These are phyloP conservation scores for Phlyctochytrium arcticum DNA, from an alignment of 192 early-diverging fungal species.

Conservation along the genomic window DNA sequence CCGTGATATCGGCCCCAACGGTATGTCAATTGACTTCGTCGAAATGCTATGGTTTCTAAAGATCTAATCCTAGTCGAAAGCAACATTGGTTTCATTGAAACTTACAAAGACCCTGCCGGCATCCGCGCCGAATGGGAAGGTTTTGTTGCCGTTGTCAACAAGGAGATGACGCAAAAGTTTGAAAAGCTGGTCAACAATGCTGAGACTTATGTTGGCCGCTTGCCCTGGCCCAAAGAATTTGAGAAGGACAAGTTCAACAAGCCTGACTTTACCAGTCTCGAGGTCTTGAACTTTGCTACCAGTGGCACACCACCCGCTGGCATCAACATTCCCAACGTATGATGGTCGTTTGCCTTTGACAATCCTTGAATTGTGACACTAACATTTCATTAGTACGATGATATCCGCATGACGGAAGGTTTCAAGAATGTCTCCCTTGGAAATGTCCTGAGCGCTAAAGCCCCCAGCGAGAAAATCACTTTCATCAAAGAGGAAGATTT, in stretches of 20 bases:
- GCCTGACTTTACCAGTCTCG: constrained; percentile 58
- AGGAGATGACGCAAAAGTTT: constrained; percentile 56
- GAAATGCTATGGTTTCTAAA: no score
- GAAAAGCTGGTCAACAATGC: constrained; percentile 51
- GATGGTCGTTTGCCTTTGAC: not conserved
- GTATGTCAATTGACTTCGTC: no score
- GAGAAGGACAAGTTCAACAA: constrained; percentile 53
- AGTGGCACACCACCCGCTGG: constrained; percentile 41
- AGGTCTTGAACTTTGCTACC: constrained; percentile 55
- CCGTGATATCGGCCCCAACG: constrained; percentile 47
- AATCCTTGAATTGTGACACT: not conserved
- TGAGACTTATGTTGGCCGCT: constrained; percentile 36
- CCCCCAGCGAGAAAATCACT: constrained; percentile 47
- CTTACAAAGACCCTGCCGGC: constrained; percentile 59
- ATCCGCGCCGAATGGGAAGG: constrained; percentile 64
- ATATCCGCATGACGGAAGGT: constrained; percentile 39
- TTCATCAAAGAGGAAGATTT: constrained; percentile 46
- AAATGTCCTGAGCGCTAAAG: constrained; percentile 49
- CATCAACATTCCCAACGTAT: constrained; percentile 40
- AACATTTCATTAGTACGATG: constrained; percentile 23
- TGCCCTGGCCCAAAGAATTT: constrained; percentile 53
- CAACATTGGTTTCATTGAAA: constrained; percentile 64
- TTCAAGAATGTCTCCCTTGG: constrained; percentile 63
- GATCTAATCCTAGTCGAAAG: constrained; percentile 46
- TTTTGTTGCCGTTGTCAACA: constrained; percentile 58